Evolutionary conservation across 768 basidiomycete species (phyloP), one percentile per base, ranked within the genome.

Genomic region (Piloderma croceum): DNA sequence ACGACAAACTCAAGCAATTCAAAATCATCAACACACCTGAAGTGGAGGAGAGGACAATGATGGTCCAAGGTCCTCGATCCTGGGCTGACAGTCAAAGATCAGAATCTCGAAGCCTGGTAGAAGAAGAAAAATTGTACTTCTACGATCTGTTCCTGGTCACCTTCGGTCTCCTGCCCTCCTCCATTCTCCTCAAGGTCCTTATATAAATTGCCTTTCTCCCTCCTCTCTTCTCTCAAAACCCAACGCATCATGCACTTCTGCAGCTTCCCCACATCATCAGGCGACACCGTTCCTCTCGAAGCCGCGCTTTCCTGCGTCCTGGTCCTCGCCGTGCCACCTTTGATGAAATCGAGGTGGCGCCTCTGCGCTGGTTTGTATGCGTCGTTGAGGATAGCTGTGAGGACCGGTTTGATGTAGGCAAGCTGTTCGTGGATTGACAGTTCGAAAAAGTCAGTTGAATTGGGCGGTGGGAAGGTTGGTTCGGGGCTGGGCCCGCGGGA

Each of bases 401-500:
- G 60, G 11, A 87, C 66, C 2, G 77, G 77, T 45, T 81, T 85
- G 20, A 74, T 67, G 50, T 84, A 85, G 9, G 63, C 70, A 41
- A 90, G 75, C 47, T 89, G 83, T 27, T 73, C 60, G 15, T 64
- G 65, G 6, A 84, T 67, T 5, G 67, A 40, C 22, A 85, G 67
- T 17, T 66, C 57, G 29, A 47, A 53, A 47, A 84, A 85, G n/a
- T 60, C 58, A 0, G 53, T 50, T 3, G 56, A 49, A 11, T 59
- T 41, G 2, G 79, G 74, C 11, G 69, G 61, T 20, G 75, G 70
- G 24, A 69, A 56, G 4, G 39, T 40, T 7, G 71, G 70, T 17
- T 59, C 56, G 3, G 74, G 70, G 41, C 70, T 75, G 5, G 65
- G 54, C 10, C 49, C 55, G 47, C 67, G 53, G 44, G 47, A 15